These are phyloP conservation scores for Leucocoprinus gongylophorus DNA, from an alignment of 1,284 basidiomycete species.

Conservation along the genomic window DNA sequence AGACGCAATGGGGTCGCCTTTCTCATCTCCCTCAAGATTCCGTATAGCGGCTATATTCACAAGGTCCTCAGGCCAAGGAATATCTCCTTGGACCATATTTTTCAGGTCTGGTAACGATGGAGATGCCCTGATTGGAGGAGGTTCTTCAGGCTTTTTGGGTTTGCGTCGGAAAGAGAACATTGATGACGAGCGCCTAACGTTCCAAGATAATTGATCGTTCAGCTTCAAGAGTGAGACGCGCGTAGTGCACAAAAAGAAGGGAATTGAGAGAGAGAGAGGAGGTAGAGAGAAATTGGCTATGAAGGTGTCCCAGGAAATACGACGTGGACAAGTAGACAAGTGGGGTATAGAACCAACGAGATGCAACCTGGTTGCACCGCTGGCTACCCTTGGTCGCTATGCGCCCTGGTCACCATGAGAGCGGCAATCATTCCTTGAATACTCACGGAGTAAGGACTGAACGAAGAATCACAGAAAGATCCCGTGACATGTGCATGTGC, in stretches of 20 bases:
- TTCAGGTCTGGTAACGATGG: constrained; percentile 71
- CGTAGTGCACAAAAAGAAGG: not conserved
- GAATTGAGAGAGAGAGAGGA: not conserved
- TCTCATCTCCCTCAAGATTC: constrained; percentile 21
- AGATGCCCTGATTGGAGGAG: constrained; percentile 47
- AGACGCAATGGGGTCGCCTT: not conserved
- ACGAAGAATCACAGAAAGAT: too few relatives aligned
- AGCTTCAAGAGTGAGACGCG: not conserved
- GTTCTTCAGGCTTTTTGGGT: constrained; percentile 47
- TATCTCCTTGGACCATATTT: constrained; percentile 45
- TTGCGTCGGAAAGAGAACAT: constrained; percentile 77
- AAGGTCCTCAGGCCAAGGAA: constrained; percentile 74
- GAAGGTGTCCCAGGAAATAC: not conserved
- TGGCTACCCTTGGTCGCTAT: constrained; percentile 8
- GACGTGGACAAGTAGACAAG: not conserved
- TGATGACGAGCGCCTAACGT: not conserved
- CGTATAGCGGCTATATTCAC: constrained; percentile 62
- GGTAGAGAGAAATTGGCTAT: not conserved
- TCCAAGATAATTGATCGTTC: constrained; percentile 9
- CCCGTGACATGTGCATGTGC: too few relatives aligned
- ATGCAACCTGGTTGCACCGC: not conserved
- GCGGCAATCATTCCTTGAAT: not conserved
- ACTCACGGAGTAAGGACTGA: too few relatives aligned
- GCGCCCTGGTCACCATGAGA: constrained; percentile 1
- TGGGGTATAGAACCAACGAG: not conserved